Evolutionary conservation across 805 yeast species (phyloP), one percentile per base, ranked within the genome.

Genomic region (Yamadazyma akitaensis): DNA sequence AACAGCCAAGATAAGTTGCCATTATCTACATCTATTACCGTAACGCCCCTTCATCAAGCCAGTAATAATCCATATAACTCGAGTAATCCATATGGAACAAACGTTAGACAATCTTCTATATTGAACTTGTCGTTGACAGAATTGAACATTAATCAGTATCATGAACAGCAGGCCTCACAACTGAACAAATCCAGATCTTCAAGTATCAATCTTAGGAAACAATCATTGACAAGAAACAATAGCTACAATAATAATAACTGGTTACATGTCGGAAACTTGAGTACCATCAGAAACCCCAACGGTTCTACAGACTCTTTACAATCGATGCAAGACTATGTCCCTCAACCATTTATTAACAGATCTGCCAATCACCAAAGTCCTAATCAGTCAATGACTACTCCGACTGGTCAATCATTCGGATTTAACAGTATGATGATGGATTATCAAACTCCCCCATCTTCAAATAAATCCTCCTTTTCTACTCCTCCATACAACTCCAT

Each of bases 191-290:
- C 73, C 43, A 58, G 72, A 28, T 60, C 67, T 21, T 63, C 72
- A 7, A 63, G 70, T 6, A 51, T 70, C 44, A 68, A 58, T 53
- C 62, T 71, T 51, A 60, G 76, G 40, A 72, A 70, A 51, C 76
- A 72, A 51, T 68, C 74, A 11, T 64, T 72, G 40, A 70, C 76
- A 1, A 58, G 76, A 52, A 72, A 70, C 51, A 70, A 70, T 51
- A 67, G 74, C 10, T 60, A 58, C 42, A 57, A 57, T 37, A 51
- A 44, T 32, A 63, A 62, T 26, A 68, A 61, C 49, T 71, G 76
- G 77, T 60, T 71, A 38, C 77, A 72, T 56, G 69, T 72, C 34
- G 77, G 77, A 4, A 72, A 71, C 52, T 59, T 71, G 47, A 62
- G 59, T 50, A 64, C 59, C 44, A 60, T 64, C 12, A 63, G 70